These are phyloP conservation scores for Hericium alpestre DNA, from an alignment of 768 basidiomycete species.

Conservation along the genomic window DNA sequence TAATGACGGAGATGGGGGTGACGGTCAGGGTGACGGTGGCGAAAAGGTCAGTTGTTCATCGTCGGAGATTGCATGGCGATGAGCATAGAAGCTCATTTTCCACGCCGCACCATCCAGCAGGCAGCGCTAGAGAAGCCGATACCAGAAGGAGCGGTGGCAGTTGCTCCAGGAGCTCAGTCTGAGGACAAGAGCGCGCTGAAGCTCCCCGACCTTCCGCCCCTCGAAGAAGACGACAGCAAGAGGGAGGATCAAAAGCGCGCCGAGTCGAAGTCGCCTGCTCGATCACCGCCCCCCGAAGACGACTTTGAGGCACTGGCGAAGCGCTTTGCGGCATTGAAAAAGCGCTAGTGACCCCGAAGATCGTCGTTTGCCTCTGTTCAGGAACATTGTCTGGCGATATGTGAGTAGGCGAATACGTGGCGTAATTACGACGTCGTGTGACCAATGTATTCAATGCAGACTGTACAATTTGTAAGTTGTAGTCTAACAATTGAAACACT, in stretches of 20 bases:
- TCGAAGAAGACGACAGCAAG: conserved; percentile 31
- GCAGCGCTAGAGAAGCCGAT: neutral
- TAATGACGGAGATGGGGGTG: conserved; percentile 17
- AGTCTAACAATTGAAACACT: too few relatives aligned
- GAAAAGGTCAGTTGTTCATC: conserved; percentile 1
- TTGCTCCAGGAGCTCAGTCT: neutral
- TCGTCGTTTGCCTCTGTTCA: too few relatives aligned
- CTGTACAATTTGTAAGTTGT: too few relatives aligned
- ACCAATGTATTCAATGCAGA: too few relatives aligned
- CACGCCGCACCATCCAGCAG: neutral
- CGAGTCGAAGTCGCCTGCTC: conserved; percentile 16
- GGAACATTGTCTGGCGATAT: too few relatives aligned
- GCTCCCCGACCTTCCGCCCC: conserved; percentile 42
- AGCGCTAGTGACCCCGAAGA: conserved; percentile 34
- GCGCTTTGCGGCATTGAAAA: conserved; percentile 83
- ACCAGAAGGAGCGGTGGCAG: neutral
- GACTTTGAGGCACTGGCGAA: conserved; percentile 67
- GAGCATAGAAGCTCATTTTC: neutral
- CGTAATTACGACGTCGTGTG: too few relatives aligned
- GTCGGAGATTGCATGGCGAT: too few relatives aligned
- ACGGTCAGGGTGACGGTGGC: conserved; percentile 17
- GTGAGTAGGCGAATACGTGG: too few relatives aligned
- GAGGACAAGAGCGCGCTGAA: conserved; percentile 27
- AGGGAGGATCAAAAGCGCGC: conserved; percentile 15
- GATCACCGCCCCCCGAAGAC: conserved; percentile 36